phyloP scores from a whole-genome alignment of 495 filamentous ascomycete genomes.

The Hyaloscypha bicolor region DNA sequence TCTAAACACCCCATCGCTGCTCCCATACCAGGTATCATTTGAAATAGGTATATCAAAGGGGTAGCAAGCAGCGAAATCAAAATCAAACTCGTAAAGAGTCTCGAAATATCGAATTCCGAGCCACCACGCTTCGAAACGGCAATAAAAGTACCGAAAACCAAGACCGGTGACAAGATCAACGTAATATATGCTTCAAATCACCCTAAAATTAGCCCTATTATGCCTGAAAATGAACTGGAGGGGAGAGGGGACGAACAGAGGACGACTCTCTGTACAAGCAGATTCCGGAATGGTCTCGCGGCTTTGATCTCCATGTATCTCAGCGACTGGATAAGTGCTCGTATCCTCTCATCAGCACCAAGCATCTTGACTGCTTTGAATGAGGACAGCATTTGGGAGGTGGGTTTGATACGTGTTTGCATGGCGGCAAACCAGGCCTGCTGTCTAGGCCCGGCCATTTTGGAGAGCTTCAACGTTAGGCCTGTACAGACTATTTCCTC shows the following conservation, averaged over 20 bases:
- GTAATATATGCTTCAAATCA: too few relatives aligned
- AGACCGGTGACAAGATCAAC: too few relatives aligned
- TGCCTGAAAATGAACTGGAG: not conserved
- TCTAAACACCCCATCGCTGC: conserved; percentile 23
- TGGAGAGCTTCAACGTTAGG: not conserved
- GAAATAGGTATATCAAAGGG: too few relatives aligned
- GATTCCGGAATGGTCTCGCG: conserved; percentile 12
- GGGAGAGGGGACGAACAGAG: not conserved
- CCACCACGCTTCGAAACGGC: too few relatives aligned
- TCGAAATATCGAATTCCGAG: too few relatives aligned
- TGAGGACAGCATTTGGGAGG: not conserved
- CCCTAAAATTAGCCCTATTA: too few relatives aligned
- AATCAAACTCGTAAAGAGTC: too few relatives aligned
- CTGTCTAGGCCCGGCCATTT: not conserved
- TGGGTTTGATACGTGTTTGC: not conserved
- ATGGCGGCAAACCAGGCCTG: not conserved
- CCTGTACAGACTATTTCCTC: not conserved
- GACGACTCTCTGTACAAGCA: not conserved
- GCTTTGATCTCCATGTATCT: conserved; percentile 24
- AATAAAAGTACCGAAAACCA: too few relatives aligned
- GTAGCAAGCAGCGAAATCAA: too few relatives aligned
- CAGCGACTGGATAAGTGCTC: conserved; percentile 26
- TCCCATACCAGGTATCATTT: not conserved
- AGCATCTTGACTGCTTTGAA: conserved; percentile 21
- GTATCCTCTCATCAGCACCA: conserved; percentile 33